Conservation (phyloP, 179 eudicot species). For the Nepenthes alata region DNA sequence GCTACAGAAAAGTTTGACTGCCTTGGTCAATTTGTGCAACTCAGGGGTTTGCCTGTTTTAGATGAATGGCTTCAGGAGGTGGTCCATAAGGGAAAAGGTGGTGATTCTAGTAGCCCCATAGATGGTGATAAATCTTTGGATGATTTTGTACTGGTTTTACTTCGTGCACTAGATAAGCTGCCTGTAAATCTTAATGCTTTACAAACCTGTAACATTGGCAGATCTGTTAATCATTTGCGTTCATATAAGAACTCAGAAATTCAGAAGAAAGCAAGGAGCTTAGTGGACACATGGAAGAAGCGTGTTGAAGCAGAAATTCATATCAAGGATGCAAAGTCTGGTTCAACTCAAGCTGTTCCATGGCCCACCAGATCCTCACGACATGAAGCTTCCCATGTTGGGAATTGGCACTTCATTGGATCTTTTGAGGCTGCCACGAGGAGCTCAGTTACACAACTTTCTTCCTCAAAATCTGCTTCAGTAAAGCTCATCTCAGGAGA, state of each 20-base stretch:
- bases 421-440: slow-evolving; percentile 19
- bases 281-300: slow-evolving; percentile 36
- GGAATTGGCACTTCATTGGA: slow-evolving; percentile 13
- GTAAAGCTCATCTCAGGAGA: slow-evolving; percentile 18
- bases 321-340: slow-evolving; percentile 17
- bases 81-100: slow-evolving; percentile 31
- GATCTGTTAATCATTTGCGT: slow-evolving; percentile 34
- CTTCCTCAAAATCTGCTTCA: slow-evolving; percentile 19
- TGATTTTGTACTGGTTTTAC: slow-evolving; percentile 29
- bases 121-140: slow-evolving; percentile 26
- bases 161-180: slow-evolving; percentile 37
- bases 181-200: slow-evolving; percentile 34
- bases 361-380: slow-evolving; percentile 17
- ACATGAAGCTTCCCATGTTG: slow-evolving; percentile 25
- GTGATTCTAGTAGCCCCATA: slow-evolving; percentile 15
- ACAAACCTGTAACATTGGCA: slow-evolving; percentile 34
- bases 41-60: slow-evolving; percentile 26
- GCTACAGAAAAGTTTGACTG: slow-evolving; percentile 31
- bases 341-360: slow-evolving; percentile 18
- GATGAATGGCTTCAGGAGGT: slow-evolving; percentile 40
- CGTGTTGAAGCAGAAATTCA: slow-evolving; percentile 32
- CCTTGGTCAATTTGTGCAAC: slow-evolving; percentile 33
- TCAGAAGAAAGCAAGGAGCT: slow-evolving; percentile 35
- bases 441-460: slow-evolving; percentile 15
- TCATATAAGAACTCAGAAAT: slow-evolving; percentile 26